Conservation (phyloP, 257 asterid genomes). For the Ilex aquifolium region DNA sequence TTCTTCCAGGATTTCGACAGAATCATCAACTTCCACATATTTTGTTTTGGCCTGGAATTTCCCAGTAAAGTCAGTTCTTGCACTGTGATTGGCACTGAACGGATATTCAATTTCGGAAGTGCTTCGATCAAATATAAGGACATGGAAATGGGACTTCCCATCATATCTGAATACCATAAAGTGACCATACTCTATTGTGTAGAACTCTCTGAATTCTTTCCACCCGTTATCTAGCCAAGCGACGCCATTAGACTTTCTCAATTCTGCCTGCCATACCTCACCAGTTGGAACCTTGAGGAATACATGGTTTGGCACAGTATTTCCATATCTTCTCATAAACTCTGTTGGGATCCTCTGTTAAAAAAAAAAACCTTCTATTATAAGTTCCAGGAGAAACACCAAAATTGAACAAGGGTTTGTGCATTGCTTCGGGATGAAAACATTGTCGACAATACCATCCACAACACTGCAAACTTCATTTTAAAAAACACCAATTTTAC, state of each 20-base stretch:
- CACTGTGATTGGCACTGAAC: background rate
- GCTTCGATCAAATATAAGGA: constrained; percentile 9
- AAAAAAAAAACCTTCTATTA: too few relatives aligned
- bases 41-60: too few relatives aligned
- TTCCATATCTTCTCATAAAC: constrained; percentile 1
- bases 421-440: too few relatives aligned
- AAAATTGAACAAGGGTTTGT: too few relatives aligned
- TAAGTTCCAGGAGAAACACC: too few relatives aligned
- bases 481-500: too few relatives aligned
- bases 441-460: too few relatives aligned
- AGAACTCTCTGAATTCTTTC: constrained; percentile 3
- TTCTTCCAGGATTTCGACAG: too few relatives aligned
- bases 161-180: constrained; percentile 8
- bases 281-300: constrained; percentile 7
- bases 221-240: constrained; percentile 6
- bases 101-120: constrained; percentile 8
- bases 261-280: background rate
- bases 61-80: too few relatives aligned
- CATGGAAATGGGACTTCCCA: constrained; percentile 4
- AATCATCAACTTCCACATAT: too few relatives aligned
- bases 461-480: too few relatives aligned
- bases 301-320: background rate
- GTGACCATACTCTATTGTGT: background rate
- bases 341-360: constrained; percentile 8
- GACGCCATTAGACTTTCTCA: background rate